phyloP scores from a whole-genome alignment of 176 grass and related monocot species.

The Oryza glumipatula region DNA sequence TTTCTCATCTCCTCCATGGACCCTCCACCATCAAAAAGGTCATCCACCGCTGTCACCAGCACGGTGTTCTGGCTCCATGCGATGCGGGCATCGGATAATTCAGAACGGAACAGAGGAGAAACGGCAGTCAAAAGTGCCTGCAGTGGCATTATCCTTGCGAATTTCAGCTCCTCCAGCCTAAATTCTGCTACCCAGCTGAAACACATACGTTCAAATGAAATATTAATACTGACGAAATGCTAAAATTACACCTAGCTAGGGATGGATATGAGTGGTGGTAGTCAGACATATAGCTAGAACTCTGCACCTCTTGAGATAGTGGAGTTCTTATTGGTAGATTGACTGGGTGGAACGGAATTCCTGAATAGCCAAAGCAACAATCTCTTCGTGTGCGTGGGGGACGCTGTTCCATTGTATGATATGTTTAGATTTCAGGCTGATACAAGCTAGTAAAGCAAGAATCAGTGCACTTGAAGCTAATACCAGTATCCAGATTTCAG shows the following conservation, averaged over 20 bases:
- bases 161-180: slow-evolving; percentile 56
- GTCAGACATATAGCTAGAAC: too few species aligned
- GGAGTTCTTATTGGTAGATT: slow-evolving; percentile 52
- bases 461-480: too few species aligned
- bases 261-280: too few species aligned
- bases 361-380: not conserved
- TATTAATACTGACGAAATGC: too few species aligned
- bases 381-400: too few species aligned
- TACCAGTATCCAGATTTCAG: slow-evolving; percentile 8
- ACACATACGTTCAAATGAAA: too few species aligned
- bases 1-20: slow-evolving; percentile 56
- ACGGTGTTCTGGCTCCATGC: slow-evolving; percentile 54
- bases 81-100: slow-evolving; percentile 59
- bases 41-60: slow-evolving; percentile 50
- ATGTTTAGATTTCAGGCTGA: too few species aligned
- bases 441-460: too few species aligned
- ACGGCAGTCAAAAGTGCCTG: slow-evolving; percentile 56
- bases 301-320: slow-evolving; percentile 42
- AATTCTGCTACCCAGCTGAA: slow-evolving; percentile 58
- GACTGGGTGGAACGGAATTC: slow-evolving; percentile 58
- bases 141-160: slow-evolving; percentile 55
- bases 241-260: too few species aligned
- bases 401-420: too few species aligned
- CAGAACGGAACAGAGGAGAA: slow-evolving; percentile 48
- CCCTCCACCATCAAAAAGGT: slow-evolving; percentile 64